Conservation (phyloP, 352 stramenopile genomes). For the Aphanomyces astaci region DNA sequence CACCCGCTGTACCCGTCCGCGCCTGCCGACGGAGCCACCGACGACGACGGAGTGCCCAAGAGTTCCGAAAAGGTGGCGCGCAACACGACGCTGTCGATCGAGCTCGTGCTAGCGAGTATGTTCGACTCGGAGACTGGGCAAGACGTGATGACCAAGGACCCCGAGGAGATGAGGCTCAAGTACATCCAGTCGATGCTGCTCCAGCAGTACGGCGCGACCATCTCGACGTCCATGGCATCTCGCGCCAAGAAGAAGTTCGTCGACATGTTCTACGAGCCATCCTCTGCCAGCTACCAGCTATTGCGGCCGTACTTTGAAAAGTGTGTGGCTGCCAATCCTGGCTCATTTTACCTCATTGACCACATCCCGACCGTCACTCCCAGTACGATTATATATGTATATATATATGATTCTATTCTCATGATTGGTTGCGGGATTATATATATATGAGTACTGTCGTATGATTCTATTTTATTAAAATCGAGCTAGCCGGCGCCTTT, state of each 20-base stretch:
- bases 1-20: not conserved
- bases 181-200: constrained; percentile 20
- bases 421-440: no score
- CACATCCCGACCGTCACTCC: constrained; percentile 5
- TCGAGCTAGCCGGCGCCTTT: not conserved
- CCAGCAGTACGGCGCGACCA: constrained; percentile 12
- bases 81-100: constrained; percentile 22
- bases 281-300: constrained; percentile 18
- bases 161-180: constrained; percentile 21
- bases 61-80: not conserved
- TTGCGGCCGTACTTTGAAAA: constrained; percentile 22
- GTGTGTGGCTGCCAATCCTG: constrained; percentile 6
- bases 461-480: no score
- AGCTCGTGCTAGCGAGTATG: constrained; percentile 18
- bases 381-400: no score
- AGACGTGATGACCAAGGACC: constrained; percentile 18
- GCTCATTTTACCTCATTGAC: constrained; percentile 20
- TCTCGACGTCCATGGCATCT: constrained; percentile 21
- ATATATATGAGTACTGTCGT: no score
- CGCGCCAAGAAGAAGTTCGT: constrained; percentile 22
- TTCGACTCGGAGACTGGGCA: constrained; percentile 20
- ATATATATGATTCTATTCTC: no score
- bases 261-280: constrained; percentile 24
- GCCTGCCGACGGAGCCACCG: not conserved
- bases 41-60: not conserved